Percentiles rank a stretch among this genome's conserved stretches.
These are phyloP conservation scores for Debaryomyces subglobosus DNA, from an alignment of 1,139 yeast genomes.

Conservation along the genomic window DNA sequence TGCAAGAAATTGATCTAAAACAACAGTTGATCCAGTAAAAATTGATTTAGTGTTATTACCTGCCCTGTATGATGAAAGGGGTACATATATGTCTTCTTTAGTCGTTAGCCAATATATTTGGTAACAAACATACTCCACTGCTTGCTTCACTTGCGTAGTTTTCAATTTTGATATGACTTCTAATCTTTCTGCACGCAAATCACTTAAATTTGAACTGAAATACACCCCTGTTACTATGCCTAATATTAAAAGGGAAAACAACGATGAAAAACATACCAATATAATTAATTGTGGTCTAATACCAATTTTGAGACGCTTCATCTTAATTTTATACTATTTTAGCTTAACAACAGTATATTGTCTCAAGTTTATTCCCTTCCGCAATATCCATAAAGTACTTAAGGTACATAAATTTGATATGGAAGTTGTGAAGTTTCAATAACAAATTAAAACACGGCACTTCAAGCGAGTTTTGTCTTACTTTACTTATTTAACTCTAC, in stretches of 20 bases:
- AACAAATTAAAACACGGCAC: neutral
- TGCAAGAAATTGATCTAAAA: constrained; percentile 61
- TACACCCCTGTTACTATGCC: constrained; percentile 83
- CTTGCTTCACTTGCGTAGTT: constrained; percentile 76
- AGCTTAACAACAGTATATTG: neutral
- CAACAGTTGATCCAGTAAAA: constrained; percentile 42
- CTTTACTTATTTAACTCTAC: neutral
- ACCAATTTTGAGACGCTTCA: constrained; percentile 53
- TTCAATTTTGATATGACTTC: constrained; percentile 80
- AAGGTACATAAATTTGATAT: neutral
- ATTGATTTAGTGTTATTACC: constrained; percentile 62
- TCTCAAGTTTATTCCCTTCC: neutral
- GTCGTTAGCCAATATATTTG: constrained; percentile 73
- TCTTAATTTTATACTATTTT: constrained; percentile 12
- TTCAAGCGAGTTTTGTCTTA: neutral
- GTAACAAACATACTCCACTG: constrained; percentile 62
- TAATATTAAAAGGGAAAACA: constrained; percentile 71
- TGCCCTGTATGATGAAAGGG: constrained; percentile 66
- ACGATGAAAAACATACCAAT: constrained; percentile 76
- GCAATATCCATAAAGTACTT: constrained; percentile 1
- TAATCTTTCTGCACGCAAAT: constrained; percentile 68
- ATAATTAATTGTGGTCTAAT: constrained; percentile 74
- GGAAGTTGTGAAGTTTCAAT: neutral
- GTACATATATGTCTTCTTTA: constrained; percentile 59
- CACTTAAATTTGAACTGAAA: constrained; percentile 64